A percentile compares a stretch with the other conserved stretches of the same genome.
Conservation (phyloP, 805 yeast genomes). For the Ogataea wickerhamii region DNA sequence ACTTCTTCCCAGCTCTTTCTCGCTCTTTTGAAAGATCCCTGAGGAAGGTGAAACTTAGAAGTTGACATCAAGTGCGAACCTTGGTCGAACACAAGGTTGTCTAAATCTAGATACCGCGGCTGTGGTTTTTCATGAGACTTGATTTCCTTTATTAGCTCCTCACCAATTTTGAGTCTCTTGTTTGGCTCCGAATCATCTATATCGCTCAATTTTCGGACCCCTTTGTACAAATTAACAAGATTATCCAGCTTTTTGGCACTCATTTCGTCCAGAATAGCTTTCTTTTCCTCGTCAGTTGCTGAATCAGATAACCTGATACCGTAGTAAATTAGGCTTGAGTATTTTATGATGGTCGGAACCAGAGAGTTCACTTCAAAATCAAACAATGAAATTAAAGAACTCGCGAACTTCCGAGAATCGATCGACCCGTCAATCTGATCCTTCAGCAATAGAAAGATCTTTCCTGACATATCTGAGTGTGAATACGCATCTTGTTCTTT, state of each 20-base stretch:
- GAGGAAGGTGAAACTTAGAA: constrained; percentile 69
- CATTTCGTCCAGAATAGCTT: constrained; percentile 44
- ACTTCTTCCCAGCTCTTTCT: constrained; percentile 81
- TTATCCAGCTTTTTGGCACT: constrained; percentile 36
- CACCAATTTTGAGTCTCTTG: constrained; percentile 12
- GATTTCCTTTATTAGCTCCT: constrained; percentile 7
- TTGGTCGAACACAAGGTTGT: constrained; percentile 62
- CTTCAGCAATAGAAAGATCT: constrained; percentile 40
- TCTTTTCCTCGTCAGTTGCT: constrained; percentile 30
- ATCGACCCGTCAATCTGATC: constrained; percentile 26
- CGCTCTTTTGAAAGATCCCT: constrained; percentile 75
- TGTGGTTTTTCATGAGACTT: constrained; percentile 2
- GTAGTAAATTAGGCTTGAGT: constrained; percentile 32
- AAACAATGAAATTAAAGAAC: constrained; percentile 49
- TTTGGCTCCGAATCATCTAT: constrained; percentile 3
- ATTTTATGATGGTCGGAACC: constrained; percentile 45
- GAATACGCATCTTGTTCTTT: constrained; percentile 37
- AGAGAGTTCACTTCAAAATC: constrained; percentile 49
- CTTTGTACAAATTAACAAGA: constrained; percentile 42
- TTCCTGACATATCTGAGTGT: constrained; percentile 35
- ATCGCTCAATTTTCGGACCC: constrained; percentile 15
- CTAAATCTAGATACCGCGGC: constrained; percentile 62
- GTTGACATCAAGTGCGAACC: constrained; percentile 68
- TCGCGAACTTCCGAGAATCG: constrained; percentile 46
- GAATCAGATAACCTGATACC: constrained; percentile 25